These are phyloP conservation scores for Silene noctiflora DNA, from an alignment of 179 eudicot species.

Conservation along the genomic window DNA sequence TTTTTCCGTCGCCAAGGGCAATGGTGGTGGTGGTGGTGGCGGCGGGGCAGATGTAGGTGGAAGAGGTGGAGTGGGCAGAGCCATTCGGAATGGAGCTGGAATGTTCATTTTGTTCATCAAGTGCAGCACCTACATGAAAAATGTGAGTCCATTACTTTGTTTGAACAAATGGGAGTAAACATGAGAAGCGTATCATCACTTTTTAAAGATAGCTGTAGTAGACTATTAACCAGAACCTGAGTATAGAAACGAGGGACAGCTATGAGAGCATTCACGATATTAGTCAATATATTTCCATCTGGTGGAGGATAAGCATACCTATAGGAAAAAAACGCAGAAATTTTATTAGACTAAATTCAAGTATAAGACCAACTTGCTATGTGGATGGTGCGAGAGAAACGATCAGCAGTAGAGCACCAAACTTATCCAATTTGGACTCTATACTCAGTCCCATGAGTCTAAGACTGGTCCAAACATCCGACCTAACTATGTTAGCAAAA, in stretches of 20 bases:
- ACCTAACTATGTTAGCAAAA: too few relatives aligned
- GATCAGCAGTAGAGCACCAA: background rate
- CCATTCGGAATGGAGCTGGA: constrained; percentile 96
- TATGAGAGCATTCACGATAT: constrained; percentile 89
- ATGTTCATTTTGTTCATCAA: constrained; percentile 99
- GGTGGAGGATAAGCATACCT: constrained; percentile 97
- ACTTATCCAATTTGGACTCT: background rate
- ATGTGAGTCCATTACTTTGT: constrained; percentile 1
- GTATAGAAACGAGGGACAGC: constrained; percentile 97
- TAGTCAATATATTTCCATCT: constrained; percentile 86
- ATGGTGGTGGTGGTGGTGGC: constrained; percentile 61
- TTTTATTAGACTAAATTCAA: constrained; percentile 2
- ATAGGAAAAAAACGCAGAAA: constrained; percentile 19
- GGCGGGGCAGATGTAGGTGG: constrained; percentile 64
- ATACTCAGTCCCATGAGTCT: background rate
- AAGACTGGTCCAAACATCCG: background rate
- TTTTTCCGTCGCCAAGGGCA: constrained; percentile 39
- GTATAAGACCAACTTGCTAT: background rate
- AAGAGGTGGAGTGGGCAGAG: constrained; percentile 89
- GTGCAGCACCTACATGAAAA: constrained; percentile 63
- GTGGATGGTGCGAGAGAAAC: background rate
- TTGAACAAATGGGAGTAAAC: background rate
- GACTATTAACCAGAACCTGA: constrained; percentile 43
- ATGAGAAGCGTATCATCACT: background rate
- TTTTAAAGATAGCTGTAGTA: background rate